Conservation (phyloP, 306 rosid genomes). For the Prunus fruticosa region DNA sequence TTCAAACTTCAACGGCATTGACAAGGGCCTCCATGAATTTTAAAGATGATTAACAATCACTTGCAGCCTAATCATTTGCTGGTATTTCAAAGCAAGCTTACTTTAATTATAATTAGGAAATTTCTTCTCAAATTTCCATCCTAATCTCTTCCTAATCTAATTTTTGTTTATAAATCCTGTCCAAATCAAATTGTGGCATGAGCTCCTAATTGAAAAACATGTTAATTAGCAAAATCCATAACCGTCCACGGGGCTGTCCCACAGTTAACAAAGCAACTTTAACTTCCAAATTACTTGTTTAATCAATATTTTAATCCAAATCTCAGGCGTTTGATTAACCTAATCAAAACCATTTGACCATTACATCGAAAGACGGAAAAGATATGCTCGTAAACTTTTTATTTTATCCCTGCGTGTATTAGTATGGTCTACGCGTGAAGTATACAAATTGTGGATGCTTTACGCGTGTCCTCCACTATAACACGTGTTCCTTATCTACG, state of each 20-base stretch:
- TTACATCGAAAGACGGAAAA: constrained; percentile 15
- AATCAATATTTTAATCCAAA: not conserved
- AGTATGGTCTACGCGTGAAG: not conserved
- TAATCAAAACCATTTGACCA: constrained; percentile 16
- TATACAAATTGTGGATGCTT: not conserved
- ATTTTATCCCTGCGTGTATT: not conserved
- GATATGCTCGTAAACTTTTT: not conserved
- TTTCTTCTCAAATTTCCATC: not conserved
- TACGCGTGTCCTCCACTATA: constrained; percentile 13
- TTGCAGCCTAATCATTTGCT: too few species aligned
- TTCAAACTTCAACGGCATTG: not conserved
- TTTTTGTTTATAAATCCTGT: constrained; percentile 4
- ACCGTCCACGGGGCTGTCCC: constrained; percentile 39
- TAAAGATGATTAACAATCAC: too few species aligned
- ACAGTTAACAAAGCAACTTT: constrained; percentile 27
- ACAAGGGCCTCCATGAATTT: not conserved
- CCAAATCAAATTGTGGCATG: constrained; percentile 25
- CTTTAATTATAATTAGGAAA: not conserved
- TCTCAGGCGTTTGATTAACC: not conserved
- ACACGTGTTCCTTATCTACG: constrained; percentile 19
- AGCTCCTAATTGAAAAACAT: not conserved
- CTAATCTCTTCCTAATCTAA: constrained; percentile 12
- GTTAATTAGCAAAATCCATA: not conserved
- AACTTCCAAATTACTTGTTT: constrained; percentile 18
- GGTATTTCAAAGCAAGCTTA: not conserved